These are phyloP conservation scores for Zymoseptoria crescenta DNA, from an alignment of 2,329 filamentous ascomycete species.

Conservation along the genomic window DNA sequence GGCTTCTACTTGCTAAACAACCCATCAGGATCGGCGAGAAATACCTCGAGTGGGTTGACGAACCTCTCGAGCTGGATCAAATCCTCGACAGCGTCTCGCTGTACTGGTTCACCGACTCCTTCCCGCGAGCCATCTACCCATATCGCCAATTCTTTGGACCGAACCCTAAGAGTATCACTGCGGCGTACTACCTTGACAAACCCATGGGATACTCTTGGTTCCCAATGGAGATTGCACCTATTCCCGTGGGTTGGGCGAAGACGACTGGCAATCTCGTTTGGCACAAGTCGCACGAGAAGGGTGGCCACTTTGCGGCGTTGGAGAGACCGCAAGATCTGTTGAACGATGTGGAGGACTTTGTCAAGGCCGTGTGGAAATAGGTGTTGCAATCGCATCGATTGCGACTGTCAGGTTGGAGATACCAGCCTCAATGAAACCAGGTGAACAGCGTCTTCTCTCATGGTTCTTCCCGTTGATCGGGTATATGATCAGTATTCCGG, in stretches of 20 bases:
- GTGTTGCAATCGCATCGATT: not conserved
- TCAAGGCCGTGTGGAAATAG: slow-evolving; percentile 3
- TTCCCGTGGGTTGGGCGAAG: slow-evolving; percentile 28
- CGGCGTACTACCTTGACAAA: slow-evolving; percentile 25
- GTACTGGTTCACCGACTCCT: slow-evolving; percentile 45
- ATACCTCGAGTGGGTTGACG: slow-evolving; percentile 45
- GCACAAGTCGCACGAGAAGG: slow-evolving; percentile 29
- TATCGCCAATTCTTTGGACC: slow-evolving; percentile 35
- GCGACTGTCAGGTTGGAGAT: too few species aligned
- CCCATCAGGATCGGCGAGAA: slow-evolving; percentile 41
- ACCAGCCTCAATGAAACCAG: too few species aligned
- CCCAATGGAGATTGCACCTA: slow-evolving; percentile 31
- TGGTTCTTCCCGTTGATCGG: too few species aligned
- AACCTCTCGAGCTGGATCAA: slow-evolving; percentile 25
- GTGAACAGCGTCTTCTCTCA: too few species aligned
- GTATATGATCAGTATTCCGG: too few species aligned
- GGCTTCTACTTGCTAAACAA: not conserved
- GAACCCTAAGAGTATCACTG: not conserved
- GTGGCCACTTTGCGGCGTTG: slow-evolving; percentile 29
- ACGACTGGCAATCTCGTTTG: slow-evolving; percentile 29
- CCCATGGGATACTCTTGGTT: slow-evolving; percentile 36
- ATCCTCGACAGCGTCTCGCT: slow-evolving; percentile 42
- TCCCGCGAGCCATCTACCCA: slow-evolving; percentile 38
- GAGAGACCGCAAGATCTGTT: slow-evolving; percentile 16
- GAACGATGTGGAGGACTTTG: slow-evolving; percentile 11